Evolutionary conservation across 2,329 filamentous ascomycete species (phyloP).

Genomic region (Colletotrichum limetticola): DNA sequence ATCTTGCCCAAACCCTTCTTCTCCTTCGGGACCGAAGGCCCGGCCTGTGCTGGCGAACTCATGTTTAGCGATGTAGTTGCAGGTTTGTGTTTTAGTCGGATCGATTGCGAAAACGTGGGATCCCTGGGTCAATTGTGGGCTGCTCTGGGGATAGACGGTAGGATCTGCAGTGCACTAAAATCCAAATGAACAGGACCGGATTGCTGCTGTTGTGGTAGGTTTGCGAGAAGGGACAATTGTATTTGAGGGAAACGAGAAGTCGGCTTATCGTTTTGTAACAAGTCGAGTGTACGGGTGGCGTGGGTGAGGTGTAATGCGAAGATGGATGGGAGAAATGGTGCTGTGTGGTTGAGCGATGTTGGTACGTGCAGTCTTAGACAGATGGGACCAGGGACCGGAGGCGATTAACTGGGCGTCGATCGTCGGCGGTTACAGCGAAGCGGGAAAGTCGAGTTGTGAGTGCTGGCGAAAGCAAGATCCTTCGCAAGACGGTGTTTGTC

Average conservation of each 20-base stretch:
- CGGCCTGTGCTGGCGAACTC: constrained; percentile 55
- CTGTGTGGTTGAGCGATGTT: background rate
- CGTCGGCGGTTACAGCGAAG: constrained; percentile 17
- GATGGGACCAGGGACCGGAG: constrained; percentile 12
- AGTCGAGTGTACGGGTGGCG: constrained; percentile 1
- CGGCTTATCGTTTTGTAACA: background rate
- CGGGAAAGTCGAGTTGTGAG: background rate
- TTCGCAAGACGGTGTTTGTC: constrained; percentile 8
- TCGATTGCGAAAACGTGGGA: constrained; percentile 5
- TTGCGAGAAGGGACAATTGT: background rate
- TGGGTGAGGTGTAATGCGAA: background rate
- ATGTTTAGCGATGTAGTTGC: constrained; percentile 42
- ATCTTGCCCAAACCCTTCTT: constrained; percentile 61
- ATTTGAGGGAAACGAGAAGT: background rate
- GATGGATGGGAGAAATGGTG: background rate
- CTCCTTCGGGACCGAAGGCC: constrained; percentile 49
- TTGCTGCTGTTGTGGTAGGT: background rate
- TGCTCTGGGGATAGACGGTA: background rate
- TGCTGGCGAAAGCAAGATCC: background rate
- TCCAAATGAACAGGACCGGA: constrained; percentile 7
- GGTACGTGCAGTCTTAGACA: constrained; percentile 15
- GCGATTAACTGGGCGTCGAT: constrained; percentile 22
- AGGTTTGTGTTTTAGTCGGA: background rate
- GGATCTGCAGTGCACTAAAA: constrained; percentile 22
- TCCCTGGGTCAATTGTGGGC: constrained; percentile 9